Percentiles rank a stretch among this genome's conserved stretches.
Conservation (phyloP, 192 early-diverging fungal genomes). For the Coemansia aciculifera region DNA sequence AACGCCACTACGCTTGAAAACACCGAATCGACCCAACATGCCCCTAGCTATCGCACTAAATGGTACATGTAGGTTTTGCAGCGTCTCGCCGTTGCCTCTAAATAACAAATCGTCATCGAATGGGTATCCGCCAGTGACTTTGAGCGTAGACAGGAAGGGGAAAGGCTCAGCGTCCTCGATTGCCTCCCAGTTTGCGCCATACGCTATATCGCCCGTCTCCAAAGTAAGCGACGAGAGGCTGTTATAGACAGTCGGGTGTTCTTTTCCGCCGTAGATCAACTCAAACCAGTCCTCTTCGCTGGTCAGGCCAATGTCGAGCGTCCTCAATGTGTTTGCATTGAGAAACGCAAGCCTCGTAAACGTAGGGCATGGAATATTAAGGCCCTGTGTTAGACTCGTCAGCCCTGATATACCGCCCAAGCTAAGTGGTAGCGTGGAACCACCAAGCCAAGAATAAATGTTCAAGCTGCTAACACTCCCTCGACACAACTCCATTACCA, state of each 20-base stretch:
- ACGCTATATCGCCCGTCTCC: neutral
- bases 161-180: neutral
- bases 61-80: neutral
- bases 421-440: neutral
- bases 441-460: neutral
- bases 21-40: neutral
- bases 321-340: neutral
- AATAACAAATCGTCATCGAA: neutral
- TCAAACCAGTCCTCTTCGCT: neutral
- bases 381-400: neutral
- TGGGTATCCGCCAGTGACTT: neutral
- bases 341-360: slow-evolving; percentile 1
- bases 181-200: neutral
- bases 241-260: neutral
- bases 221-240: neutral
- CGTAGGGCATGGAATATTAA: neutral
- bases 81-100: neutral
- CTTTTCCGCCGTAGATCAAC: neutral
- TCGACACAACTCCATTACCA: neutral
- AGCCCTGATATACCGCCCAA: neutral
- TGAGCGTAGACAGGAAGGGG: neutral
- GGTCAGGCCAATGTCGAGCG: neutral
- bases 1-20: neutral
- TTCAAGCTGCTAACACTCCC: neutral
- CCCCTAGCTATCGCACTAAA: neutral